A percentile compares a stretch with the other conserved stretches of the same genome.
Evolutionary conservation across 345 rosid species (phyloP).

Genomic region (Erysimum cheiranthoides): DNA sequence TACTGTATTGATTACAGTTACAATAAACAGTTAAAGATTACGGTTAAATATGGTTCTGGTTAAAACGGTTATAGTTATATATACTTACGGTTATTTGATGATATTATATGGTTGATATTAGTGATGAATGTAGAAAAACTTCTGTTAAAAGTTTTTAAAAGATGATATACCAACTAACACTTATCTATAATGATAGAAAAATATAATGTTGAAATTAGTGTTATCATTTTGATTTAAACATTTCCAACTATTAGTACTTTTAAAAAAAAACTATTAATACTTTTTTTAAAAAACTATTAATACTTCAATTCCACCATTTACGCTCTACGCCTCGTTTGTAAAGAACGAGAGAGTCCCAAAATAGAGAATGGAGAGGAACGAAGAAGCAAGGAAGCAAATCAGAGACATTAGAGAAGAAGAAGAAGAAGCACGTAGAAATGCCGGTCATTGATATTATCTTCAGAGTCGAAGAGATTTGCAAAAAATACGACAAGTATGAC

Average conservation of each 20-base stretch:
- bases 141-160: too few species aligned
- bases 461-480: conserved; percentile 81
- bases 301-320: conserved; percentile 31
- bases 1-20: too few species aligned
- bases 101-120: too few species aligned
- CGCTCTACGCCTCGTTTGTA: conserved; percentile 45
- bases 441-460: conserved; percentile 70
- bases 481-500: conserved; percentile 79
- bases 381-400: conserved; percentile 4
- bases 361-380: conserved; percentile 29
- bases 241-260: background rate
- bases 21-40: too few species aligned
- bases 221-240: background rate
- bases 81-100: too few species aligned
- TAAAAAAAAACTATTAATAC: too few species aligned
- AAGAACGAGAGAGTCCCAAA: conserved; percentile 10
- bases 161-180: too few species aligned
- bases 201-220: too few species aligned
- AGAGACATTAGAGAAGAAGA: conserved; percentile 25
- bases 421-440: conserved; percentile 46
- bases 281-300: background rate
- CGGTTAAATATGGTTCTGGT: too few species aligned
- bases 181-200: too few species aligned
- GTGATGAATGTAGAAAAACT: too few species aligned
- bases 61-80: too few species aligned